Conservation (phyloP, 495 filamentous ascomycete species). For the Viridothelium virens region DNA sequence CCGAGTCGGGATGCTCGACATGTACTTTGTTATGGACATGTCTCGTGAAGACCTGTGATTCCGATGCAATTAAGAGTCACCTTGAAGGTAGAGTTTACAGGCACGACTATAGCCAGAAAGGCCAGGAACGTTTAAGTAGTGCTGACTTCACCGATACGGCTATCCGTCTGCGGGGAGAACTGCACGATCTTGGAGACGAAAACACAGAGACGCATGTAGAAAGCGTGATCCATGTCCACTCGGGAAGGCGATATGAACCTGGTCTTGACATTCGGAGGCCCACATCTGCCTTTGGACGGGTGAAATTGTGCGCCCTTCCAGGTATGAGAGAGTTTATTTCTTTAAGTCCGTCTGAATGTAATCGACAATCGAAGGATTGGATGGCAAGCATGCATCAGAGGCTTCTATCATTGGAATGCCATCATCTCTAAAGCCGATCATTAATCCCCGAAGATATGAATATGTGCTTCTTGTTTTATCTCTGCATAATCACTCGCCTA, state of each 20-base stretch:
- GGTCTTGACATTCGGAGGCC: not conserved
- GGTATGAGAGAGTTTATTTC: not conserved
- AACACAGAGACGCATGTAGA: not conserved
- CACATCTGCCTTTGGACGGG: not conserved
- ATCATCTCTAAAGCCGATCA: not conserved
- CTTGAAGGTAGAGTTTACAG: not conserved
- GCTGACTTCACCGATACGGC: not conserved
- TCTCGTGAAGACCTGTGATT: not conserved
- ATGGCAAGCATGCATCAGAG: not conserved
- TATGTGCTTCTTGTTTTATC: not conserved
- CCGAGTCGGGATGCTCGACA: not conserved
- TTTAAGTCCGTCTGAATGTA: not conserved
- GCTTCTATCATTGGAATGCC: not conserved
- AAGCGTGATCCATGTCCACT: not conserved
- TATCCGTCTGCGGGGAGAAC: not conserved
- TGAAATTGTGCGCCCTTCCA: not conserved
- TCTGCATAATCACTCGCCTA: not conserved
- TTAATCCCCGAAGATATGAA: not conserved
- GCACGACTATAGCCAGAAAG: not conserved
- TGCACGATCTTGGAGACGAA: not conserved
- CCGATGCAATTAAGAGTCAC: constrained; percentile 6
- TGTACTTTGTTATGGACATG: not conserved
- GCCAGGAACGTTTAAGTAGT: not conserved
- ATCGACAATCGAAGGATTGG: not conserved
- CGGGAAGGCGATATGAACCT: not conserved